Evolutionary conservation across 768 basidiomycete genomes (phyloP), one percentile per base, ranked within the genome.

Genomic region (Gautieria morchelliformis): DNA sequence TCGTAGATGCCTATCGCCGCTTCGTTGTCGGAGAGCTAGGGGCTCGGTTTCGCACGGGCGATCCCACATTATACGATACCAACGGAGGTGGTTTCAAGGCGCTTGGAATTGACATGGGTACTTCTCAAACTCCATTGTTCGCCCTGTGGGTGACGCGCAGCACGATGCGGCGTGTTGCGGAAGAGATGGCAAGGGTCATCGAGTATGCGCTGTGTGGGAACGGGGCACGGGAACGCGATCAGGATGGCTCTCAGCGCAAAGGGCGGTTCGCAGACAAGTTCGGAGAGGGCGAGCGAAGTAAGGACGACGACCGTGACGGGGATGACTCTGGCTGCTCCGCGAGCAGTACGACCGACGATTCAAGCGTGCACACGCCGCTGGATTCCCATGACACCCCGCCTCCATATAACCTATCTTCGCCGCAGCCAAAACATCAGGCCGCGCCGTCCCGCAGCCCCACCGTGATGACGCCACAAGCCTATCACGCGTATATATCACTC

Each of bases 1-100:
- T 89, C 14, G 75, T 88, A 7, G 85, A 90, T 62, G 74, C 79
- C 4, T 88, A 81, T 64, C 80, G 86, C 35, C 75, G 75, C 22
- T 78, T 81, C 63, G 77, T 86, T 24, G 60, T 85, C n/a, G 65
- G 74, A 22, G 80, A 83, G 59, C 71, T 88, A 22, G 69, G 74
- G 17, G 44, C 32, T 22, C 55, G 55, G 14, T 44, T n/a, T n/a
- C 44, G 45, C 20, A 27, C 27, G 27, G 27, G 5, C 27, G 27
- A 27, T 2, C 27, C n/a, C n/a, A n/a, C n/a, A n/a, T n/a, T n/a
- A n/a, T n/a, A 27, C 27, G 5, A 27, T 2, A 27, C 27, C 2
- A 27, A 27, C 5, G 27, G 27, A 27, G 27, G 27, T 27, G 27
- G 27, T 2, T 27, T 27, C 2, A 27, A 27, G 5, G 27, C 5